Evolutionary conservation across 2,329 filamentous ascomycete species (phyloP).

Genomic region (Aureobasidium leucospermi): DNA sequence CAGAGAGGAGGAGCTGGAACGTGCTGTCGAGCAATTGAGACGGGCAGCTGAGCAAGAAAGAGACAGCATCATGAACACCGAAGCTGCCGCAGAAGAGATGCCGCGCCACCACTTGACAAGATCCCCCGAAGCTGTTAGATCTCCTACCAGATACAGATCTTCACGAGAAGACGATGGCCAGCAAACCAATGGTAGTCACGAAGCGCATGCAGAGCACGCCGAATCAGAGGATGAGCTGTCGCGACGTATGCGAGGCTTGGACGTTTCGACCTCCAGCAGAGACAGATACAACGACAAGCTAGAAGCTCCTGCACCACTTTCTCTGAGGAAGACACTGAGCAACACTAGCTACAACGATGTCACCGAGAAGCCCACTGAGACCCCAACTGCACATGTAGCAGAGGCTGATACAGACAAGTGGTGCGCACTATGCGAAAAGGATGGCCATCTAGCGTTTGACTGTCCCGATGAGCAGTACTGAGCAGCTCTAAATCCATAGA

Average conservation of each 20-base stretch:
- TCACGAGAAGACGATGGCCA: neutral
- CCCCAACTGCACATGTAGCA: conserved; percentile 15
- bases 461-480: conserved; percentile 33
- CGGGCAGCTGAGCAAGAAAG: conserved; percentile 37
- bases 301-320: conserved; percentile 11
- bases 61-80: conserved; percentile 44
- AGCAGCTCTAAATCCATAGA: neutral
- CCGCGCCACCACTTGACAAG: conserved; percentile 49
- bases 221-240: neutral
- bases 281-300: conserved; percentile 18
- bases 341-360: neutral
- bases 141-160: conserved; percentile 23
- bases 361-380: neutral
- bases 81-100: conserved; percentile 36
- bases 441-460: conserved; percentile 76
- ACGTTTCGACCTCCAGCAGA: neutral
- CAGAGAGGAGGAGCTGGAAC: conserved; percentile 79
- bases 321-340: conserved; percentile 12
- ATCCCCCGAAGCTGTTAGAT: conserved; percentile 41
- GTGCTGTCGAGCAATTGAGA: conserved; percentile 42
- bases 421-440: conserved; percentile 93
- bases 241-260: neutral
- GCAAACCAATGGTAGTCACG: neutral
- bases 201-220: neutral
- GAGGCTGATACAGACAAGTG: conserved; percentile 71